A percentile compares a stretch with the other conserved stretches of the same genome.
phyloP scores from a whole-genome alignment of 2,329 filamentous ascomycete genomes.

The Leptoxyphium fumago region DNA sequence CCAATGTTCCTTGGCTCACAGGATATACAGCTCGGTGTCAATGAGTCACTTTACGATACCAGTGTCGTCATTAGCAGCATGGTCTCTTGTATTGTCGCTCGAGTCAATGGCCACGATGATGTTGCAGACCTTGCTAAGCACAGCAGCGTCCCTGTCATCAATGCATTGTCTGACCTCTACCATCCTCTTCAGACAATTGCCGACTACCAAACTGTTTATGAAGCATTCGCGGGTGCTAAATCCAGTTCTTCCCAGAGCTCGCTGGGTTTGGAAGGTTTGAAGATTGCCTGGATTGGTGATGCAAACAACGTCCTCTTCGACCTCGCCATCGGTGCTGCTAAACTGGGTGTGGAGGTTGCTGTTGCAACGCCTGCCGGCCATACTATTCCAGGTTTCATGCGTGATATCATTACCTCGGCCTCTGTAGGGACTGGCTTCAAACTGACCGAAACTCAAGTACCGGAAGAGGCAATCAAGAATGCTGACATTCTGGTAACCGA shows the following conservation, averaged over 20 bases:
- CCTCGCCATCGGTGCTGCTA: slow-evolving; percentile 72
- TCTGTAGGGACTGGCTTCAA: slow-evolving; percentile 6
- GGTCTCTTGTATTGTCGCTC: slow-evolving; percentile 33
- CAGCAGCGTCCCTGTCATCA: slow-evolving; percentile 35
- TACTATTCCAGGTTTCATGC: slow-evolving; percentile 63
- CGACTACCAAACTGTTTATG: slow-evolving; percentile 81
- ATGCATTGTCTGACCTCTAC: slow-evolving; percentile 66
- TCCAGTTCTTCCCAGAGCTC: slow-evolving; percentile 21
- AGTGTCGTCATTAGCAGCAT: slow-evolving; percentile 79
- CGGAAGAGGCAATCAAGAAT: slow-evolving; percentile 70
- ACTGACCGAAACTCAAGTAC: slow-evolving; percentile 60
- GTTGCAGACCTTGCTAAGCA: slow-evolving; percentile 34
- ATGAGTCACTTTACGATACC: slow-evolving; percentile 90
- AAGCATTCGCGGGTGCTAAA: slow-evolving; percentile 44
- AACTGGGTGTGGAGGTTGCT: slow-evolving; percentile 71
- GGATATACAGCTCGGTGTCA: slow-evolving; percentile 92
- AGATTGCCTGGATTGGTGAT: slow-evolving; percentile 91
- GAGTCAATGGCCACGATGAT: slow-evolving; percentile 37
- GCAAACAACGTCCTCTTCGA: slow-evolving; percentile 96
- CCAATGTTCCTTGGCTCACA: slow-evolving; percentile 94
- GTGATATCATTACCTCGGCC: slow-evolving; percentile 52
- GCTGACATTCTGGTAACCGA: slow-evolving; percentile 90
- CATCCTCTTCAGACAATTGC: slow-evolving; percentile 91
- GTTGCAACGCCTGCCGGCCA: slow-evolving; percentile 81
- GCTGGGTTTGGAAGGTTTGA: slow-evolving; percentile 66